A percentile compares a stretch with the other conserved stretches of the same genome.
Conservation (phyloP, 2,329 filamentous ascomycete species). For the Fusarium nelsonii region DNA sequence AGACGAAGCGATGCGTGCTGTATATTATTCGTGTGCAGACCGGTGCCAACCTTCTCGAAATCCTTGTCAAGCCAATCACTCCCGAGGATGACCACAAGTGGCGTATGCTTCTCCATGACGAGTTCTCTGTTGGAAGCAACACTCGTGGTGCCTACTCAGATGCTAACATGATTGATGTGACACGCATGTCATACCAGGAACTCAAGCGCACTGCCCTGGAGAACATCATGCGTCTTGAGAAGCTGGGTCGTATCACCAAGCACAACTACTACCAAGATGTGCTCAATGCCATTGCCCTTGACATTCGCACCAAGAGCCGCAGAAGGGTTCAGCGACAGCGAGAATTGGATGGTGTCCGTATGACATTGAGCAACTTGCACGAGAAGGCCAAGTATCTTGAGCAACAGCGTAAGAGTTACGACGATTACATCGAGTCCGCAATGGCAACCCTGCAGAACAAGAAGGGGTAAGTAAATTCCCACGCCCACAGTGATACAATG, state of each 20-base stretch:
- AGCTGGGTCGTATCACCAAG: conserved; percentile 86
- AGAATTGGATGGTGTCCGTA: conserved; percentile 85
- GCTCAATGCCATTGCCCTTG: conserved; percentile 95
- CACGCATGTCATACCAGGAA: conserved; percentile 88
- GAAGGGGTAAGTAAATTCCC: conserved; percentile 75
- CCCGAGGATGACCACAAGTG: conserved; percentile 92
- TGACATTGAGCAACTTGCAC: conserved; percentile 80
- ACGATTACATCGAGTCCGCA: conserved; percentile 98
- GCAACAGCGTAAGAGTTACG: conserved; percentile 95
- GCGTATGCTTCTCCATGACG: conserved; percentile 83
- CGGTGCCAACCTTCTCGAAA: conserved; percentile 91
- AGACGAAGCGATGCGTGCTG: conserved; percentile 95
- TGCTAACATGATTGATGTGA: conserved; percentile 88
- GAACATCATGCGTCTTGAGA: conserved; percentile 91
- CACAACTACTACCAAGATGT: conserved; percentile 97
- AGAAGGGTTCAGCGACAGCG: conserved; percentile 90
- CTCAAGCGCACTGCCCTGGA: conserved; percentile 94
- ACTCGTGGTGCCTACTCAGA: conserved; percentile 91
- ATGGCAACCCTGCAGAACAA: conserved; percentile 98
- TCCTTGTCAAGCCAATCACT: conserved; percentile 89
- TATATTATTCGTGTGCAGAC: conserved; percentile 98
- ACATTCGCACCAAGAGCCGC: conserved; percentile 97
- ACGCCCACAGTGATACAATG: background rate
- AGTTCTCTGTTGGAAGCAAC: conserved; percentile 75
- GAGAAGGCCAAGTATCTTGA: conserved; percentile 94